Conservation (phyloP, 495 filamentous ascomycete genomes). For the Hyaloscypha variabilis region DNA sequence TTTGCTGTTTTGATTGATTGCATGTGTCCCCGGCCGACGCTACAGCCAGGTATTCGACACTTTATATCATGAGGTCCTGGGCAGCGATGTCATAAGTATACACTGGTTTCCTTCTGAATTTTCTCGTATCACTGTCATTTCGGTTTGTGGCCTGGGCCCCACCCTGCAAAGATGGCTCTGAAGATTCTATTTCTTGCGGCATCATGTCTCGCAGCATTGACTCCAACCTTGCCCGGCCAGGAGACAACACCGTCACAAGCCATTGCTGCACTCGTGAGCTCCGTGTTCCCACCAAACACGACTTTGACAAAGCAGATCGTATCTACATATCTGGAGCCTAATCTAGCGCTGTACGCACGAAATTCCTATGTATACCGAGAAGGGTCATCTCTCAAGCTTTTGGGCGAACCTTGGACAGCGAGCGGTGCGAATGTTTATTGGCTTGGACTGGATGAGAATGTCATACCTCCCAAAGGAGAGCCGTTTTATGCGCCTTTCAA, state of each 20-base stretch:
- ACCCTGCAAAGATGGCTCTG: constrained; percentile 24
- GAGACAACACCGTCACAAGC: constrained; percentile 16
- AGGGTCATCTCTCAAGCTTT: constrained; percentile 43
- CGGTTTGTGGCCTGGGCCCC: too few species aligned
- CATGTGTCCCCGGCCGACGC: too few species aligned
- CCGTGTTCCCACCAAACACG: constrained; percentile 10
- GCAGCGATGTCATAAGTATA: too few species aligned
- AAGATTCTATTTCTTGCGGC: constrained; percentile 16
- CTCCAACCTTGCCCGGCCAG: constrained; percentile 7
- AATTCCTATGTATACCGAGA: constrained; percentile 39
- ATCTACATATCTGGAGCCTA: constrained; percentile 19
- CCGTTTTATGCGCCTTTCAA: constrained; percentile 52
- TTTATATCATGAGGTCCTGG: neutral
- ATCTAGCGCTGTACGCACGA: constrained; percentile 24
- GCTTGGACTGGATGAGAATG: constrained; percentile 61
- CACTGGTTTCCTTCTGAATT: too few species aligned
- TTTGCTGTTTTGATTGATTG: neutral
- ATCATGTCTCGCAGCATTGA: constrained; percentile 23
- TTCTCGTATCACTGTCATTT: neutral
- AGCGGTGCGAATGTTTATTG: constrained; percentile 59
- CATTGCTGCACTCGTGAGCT: neutral
- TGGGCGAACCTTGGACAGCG: constrained; percentile 49
- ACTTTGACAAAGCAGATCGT: constrained; percentile 13
- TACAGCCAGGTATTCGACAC: too few species aligned
- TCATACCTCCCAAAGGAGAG: constrained; percentile 47